phyloP scores from a whole-genome alignment of 352 stramenopile species.

The Phytophthora lateralis region DNA sequence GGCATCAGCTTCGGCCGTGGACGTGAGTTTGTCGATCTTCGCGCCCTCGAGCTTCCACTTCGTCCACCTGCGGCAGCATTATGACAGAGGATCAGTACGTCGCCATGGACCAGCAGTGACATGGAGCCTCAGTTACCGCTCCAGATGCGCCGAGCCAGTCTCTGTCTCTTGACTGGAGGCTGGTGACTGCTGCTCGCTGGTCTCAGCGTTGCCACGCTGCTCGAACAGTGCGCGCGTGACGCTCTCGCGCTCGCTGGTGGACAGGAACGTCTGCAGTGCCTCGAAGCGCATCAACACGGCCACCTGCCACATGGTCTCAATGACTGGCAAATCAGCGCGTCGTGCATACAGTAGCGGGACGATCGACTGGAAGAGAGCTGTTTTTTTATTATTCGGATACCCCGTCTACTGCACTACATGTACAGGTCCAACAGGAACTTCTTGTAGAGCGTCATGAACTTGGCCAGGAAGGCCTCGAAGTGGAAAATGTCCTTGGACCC shows the following conservation, averaged over 20 bases:
- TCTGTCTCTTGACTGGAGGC: constrained; percentile 5
- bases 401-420: constrained; percentile 52
- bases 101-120: background rate
- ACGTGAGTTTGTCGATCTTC: constrained; percentile 63
- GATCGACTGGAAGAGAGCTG: no score
- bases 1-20: constrained; percentile 16
- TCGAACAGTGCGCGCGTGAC: constrained; percentile 35
- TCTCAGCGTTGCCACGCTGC: constrained; percentile 2
- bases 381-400: no score
- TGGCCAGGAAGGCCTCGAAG: constrained; percentile 99
- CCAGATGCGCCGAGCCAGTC: constrained; percentile 43
- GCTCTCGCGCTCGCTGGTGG: constrained; percentile 26
- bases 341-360: no score
- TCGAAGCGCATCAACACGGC: constrained; percentile 44
- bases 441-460: constrained; percentile 99
- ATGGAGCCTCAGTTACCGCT: constrained; percentile 35
- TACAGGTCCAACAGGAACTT: constrained; percentile 96
- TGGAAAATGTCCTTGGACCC: constrained; percentile 99
- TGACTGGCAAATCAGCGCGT: constrained; percentile 17
- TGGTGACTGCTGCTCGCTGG: constrained; percentile 9
- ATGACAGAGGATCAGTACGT: background rate
- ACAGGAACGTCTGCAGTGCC: constrained; percentile 45
- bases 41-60: constrained; percentile 64
- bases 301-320: constrained; percentile 40
- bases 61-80: constrained; percentile 50